Evolutionary conservation across 768 basidiomycete genomes (phyloP), one percentile per base, ranked within the genome.

Genomic region (Trametes punicea): DNA sequence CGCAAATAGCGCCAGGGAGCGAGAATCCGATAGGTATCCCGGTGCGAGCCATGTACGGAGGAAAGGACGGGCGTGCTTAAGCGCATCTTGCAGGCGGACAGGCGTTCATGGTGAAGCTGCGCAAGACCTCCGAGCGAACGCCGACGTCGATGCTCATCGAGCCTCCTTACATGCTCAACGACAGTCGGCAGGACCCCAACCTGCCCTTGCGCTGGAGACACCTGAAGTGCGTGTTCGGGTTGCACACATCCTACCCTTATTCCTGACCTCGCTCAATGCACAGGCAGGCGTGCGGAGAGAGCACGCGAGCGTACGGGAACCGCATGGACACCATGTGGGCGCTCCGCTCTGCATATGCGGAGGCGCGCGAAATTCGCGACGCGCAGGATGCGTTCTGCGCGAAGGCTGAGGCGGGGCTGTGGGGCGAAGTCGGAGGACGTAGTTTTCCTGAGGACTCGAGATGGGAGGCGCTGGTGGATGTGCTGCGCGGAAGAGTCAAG

Each of bases 401-500:
- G 4, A 81, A 79, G 46, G 89, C 77, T 0, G 80, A 86, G 63
- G 67, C 68, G 4, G 70, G 73, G n/a, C 56, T 64, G 33, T 76
- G 76, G 75, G 50, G 65, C 38, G 71, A 73, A 11, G 64, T 78
- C 33, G 67, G 52, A 20, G 66, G 64, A 6, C 64, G 69, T 55
- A 66, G 53, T 26, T 93, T 90, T 71, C 94, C 94, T 1, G 85
- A 90, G 41, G 79, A 80, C 57, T 67, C 54, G 36, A 75, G 88
- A 63, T 90, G 84, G 84, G 88, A 93, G 63, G 80, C 82, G 55
- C 73, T 94, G 27, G 84, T 91, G 4, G 90, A 93, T 58, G 90
- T 93, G 30, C 76, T 94, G 45, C 79, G 93, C 36, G 93, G 93
- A 7, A 85, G 83, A 52, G 92, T 94, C 67, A 94, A 91, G 81